Conservation (phyloP, 495 filamentous ascomycete genomes). For the Trichoderma reesei region DNA sequence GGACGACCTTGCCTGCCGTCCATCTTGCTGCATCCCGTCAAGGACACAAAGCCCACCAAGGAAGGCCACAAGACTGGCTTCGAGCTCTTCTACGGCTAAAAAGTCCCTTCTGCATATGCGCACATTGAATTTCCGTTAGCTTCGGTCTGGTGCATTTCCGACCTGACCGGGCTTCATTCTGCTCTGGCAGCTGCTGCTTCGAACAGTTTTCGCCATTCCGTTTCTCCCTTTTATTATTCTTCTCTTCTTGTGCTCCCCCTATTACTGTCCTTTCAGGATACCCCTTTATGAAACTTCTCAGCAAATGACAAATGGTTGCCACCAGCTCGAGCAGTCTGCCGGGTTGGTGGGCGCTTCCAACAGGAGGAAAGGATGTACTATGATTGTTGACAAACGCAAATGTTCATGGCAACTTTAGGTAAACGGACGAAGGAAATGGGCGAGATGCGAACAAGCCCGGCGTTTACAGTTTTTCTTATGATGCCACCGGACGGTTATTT, state of each 20-base stretch:
- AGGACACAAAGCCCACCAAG: slow-evolving; percentile 35
- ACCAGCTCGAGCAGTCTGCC: background rate
- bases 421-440: slow-evolving; percentile 3
- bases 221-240: background rate
- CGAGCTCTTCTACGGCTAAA: slow-evolving; percentile 11
- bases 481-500: background rate
- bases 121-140: no score
- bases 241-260: background rate
- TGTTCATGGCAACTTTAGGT: background rate
- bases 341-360: background rate
- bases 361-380: background rate
- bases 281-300: background rate
- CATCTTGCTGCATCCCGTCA: slow-evolving; percentile 47
- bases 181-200: background rate
- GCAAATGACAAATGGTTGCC: background rate
- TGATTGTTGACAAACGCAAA: slow-evolving; percentile 6
- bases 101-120: background rate
- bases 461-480: background rate
- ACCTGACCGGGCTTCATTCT: background rate
- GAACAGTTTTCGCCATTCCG: background rate
- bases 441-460: background rate
- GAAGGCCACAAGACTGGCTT: slow-evolving; percentile 25
- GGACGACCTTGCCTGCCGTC: slow-evolving; percentile 46
- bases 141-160: background rate
- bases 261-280: background rate